These are phyloP conservation scores for Grammothele lineata DNA, from an alignment of 768 basidiomycete species.

Conservation along the genomic window DNA sequence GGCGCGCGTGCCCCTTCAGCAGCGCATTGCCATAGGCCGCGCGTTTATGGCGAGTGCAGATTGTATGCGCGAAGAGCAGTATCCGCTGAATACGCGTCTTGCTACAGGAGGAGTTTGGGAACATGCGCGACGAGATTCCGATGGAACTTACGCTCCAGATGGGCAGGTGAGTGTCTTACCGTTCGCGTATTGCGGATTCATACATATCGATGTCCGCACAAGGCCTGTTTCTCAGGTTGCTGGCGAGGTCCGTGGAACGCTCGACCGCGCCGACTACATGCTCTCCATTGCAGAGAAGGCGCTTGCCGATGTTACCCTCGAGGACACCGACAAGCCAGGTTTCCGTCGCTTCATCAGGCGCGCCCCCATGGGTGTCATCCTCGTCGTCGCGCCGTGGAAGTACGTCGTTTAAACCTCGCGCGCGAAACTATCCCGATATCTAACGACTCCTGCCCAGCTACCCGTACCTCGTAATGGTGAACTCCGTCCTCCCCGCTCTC, in stretches of 20 bases:
- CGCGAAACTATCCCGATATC: no score
- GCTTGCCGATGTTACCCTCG: slow-evolving; percentile 70
- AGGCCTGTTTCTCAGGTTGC: slow-evolving; percentile 77
- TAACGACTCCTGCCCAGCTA: slow-evolving; percentile 55
- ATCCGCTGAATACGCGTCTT: not conserved
- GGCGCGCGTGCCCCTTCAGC: slow-evolving; percentile 52
- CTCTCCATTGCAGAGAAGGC: slow-evolving; percentile 73
- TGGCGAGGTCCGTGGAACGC: slow-evolving; percentile 77
- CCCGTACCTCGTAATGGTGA: slow-evolving; percentile 87
- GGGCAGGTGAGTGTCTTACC: slow-evolving; percentile 61
- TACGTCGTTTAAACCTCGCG: slow-evolving; percentile 32
- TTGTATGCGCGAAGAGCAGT: slow-evolving; percentile 20
- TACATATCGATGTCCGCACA: not conserved
- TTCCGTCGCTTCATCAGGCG: slow-evolving; percentile 83
- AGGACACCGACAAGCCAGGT: slow-evolving; percentile 77
- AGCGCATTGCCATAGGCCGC: slow-evolving; percentile 67
- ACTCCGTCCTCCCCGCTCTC: slow-evolving; percentile 88
- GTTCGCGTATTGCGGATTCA: not conserved
- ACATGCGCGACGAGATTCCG: slow-evolving; percentile 55
- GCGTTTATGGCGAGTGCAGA: slow-evolving; percentile 61
- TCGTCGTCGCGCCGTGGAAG: slow-evolving; percentile 94
- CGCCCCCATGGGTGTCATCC: slow-evolving; percentile 79
- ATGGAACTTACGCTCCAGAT: slow-evolving; percentile 84
- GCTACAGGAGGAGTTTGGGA: slow-evolving; percentile 45
- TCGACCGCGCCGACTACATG: slow-evolving; percentile 83